Base-by-base conservation (phyloP, 768 basidiomycete genomes). In the Pleurotus platypus region DNA sequence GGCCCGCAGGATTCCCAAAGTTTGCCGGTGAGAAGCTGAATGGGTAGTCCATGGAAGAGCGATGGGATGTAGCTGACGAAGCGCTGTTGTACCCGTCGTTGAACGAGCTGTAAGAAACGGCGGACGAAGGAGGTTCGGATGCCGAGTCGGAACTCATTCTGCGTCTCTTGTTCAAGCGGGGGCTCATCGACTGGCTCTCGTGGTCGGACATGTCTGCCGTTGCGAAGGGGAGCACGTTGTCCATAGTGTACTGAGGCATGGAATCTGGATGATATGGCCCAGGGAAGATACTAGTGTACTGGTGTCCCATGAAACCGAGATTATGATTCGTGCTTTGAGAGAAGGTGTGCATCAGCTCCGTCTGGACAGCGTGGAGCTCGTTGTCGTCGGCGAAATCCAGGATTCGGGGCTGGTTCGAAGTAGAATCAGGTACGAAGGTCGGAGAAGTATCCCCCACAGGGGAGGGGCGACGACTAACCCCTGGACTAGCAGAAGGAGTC, bases 191-290 rank as follows among this genome's bases (percentile, higher is more conserved):
- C 27, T 46, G 56, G 38, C 22, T 59, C 53, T 62, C 58, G 43
- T 48, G 24, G 51, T 80, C 82, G 51, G 79, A 67, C 9, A 66
- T 59, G 39, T 86, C 83, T 0, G 75, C 77, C 24, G 69, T 69
- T 12, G 79, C 70, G 62, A 82, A 86, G 0, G 83, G 82, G 5
- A 87, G 73, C 0, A 83, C 74, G 60, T 86, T 83, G 39, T 72
- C 61, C 40, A 71, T 66, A 63, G 79, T 82, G 49, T 81, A 63
- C 63, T 86, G 84, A 43, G 77, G 71, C 11, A 89, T 69, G 56
- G 87, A 84, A 64, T 90, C 89, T 2, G 87, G 86, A 60, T 89
- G 85, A 62, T 88, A 90, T 3, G 88, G 87, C 0, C 89, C 88
- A 3, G 89, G 86, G 68, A 78, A 90, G 4, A 51, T 35, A 20